phyloP scores from a whole-genome alignment of 371 early-diverging fungal species.

The Lichtheimia ornata region DNA sequence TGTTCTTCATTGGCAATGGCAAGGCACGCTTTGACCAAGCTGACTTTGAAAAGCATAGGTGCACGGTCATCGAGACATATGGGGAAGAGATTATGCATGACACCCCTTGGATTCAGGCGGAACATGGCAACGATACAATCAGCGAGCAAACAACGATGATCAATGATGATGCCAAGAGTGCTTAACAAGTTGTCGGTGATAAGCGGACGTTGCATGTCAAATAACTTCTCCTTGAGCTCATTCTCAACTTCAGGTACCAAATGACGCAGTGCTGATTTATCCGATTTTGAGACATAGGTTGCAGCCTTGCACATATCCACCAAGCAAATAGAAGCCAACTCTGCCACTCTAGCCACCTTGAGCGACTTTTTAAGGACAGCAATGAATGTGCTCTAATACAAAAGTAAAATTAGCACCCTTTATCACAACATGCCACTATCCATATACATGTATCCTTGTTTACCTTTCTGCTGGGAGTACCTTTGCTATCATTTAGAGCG shows the following conservation, averaged over 20 bases:
- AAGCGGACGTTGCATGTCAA: slow-evolving; percentile 60
- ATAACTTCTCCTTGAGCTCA: slow-evolving; percentile 71
- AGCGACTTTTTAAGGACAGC: slow-evolving; percentile 65
- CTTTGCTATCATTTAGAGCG: not conserved
- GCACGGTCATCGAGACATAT: slow-evolving; percentile 59
- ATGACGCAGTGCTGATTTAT: slow-evolving; percentile 63
- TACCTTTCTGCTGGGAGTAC: not conserved
- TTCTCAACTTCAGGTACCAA: slow-evolving; percentile 75
- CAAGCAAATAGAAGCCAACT: slow-evolving; percentile 74
- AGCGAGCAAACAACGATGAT: slow-evolving; percentile 48
- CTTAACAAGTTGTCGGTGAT: slow-evolving; percentile 59
- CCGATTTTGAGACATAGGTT: slow-evolving; percentile 66
- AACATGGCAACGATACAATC: slow-evolving; percentile 71
- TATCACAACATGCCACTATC: too few relatives aligned
- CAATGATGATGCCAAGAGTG: slow-evolving; percentile 44
- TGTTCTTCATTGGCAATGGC: slow-evolving; percentile 68
- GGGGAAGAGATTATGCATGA: slow-evolving; percentile 63
- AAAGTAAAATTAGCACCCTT: not conserved
- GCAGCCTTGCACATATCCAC: slow-evolving; percentile 82
- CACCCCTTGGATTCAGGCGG: slow-evolving; percentile 62
- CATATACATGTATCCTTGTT: not conserved
- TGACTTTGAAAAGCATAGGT: slow-evolving; percentile 66
- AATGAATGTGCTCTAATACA: slow-evolving; percentile 59
- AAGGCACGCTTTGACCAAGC: slow-evolving; percentile 70
- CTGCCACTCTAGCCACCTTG: slow-evolving; percentile 61